Evolutionary conservation across 192 early-diverging fungal species (phyloP).

Genomic region (Mortierella hygrophila): DNA sequence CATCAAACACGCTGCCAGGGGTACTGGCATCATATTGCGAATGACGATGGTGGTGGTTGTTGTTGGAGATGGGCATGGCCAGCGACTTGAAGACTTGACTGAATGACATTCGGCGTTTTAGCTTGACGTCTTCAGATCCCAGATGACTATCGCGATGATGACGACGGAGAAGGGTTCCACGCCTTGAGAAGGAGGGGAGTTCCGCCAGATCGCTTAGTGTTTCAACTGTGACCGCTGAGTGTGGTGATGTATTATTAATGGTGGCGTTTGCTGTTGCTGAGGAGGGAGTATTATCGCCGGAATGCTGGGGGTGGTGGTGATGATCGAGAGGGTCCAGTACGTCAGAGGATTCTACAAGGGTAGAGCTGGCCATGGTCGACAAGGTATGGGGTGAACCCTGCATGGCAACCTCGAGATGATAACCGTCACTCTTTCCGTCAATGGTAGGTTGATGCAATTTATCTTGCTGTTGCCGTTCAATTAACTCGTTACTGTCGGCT

Average conservation of each 20-base stretch:
- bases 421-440: neutral
- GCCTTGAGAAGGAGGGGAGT: conserved; percentile 2
- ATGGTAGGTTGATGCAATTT: neutral
- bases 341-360: neutral
- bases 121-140: conserved; percentile 2
- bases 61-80: neutral
- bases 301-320: neutral
- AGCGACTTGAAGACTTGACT: conserved; percentile 33
- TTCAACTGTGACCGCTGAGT: neutral
- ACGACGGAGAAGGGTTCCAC: neutral
- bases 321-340: neutral
- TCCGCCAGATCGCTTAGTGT: neutral
- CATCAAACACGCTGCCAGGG: neutral
- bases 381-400: neutral
- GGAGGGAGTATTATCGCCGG: neutral
- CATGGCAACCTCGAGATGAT: neutral
- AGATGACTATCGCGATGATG: neutral
- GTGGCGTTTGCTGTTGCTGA: neutral
- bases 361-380: conserved; percentile 6
- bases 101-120: conserved; percentile 39
- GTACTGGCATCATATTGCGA: neutral
- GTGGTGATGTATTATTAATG: neutral
- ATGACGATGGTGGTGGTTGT: neutral
- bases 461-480: neutral
- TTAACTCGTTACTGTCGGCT: neutral